Evolutionary conservation across 1,284 basidiomycete species (phyloP).

Genomic region (Ceratobasidium sp.): DNA sequence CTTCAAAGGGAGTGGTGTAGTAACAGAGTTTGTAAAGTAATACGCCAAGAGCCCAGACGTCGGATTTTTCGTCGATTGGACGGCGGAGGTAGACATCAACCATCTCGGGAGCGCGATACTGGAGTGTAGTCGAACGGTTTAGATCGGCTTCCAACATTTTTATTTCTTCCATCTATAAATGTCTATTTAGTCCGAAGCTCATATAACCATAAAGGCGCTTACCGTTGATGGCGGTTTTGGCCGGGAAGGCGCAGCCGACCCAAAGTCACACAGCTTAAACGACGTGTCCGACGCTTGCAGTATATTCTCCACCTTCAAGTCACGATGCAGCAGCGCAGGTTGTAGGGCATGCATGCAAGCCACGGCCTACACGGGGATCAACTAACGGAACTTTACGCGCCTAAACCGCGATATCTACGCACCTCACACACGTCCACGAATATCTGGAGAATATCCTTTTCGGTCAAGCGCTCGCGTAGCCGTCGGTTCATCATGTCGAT

Average conservation of each 20-base stretch:
- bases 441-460: conserved; percentile 96
- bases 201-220: neutral
- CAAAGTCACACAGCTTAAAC: conserved; percentile 99
- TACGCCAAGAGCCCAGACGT: conserved; percentile 75
- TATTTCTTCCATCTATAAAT: conserved; percentile 75
- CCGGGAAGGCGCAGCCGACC: conserved; percentile 86
- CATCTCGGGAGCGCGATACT: conserved; percentile 98
- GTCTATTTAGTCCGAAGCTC: neutral
- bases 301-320: conserved; percentile 99
- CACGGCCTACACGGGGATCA: conserved; percentile 66
- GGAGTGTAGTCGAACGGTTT: conserved; percentile 94
- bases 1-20: conserved; percentile 99
- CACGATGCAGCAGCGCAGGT: conserved; percentile 93
- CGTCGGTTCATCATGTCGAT: conserved; percentile 99
- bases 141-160: conserved; percentile 91
- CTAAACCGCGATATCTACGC: conserved; percentile 54
- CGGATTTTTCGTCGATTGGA: conserved; percentile 90
- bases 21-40: conserved; percentile 91
- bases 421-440: conserved; percentile 94
- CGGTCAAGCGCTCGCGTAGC: conserved; percentile 91
- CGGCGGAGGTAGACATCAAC: conserved; percentile 89
- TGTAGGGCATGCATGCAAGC: conserved; percentile 96
- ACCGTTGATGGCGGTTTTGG: conserved; percentile 73
- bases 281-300: conserved; percentile 81
- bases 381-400: neutral